A percentile compares a stretch with the other conserved stretches of the same genome.
Conservation (phyloP, 2,329 filamentous ascomycete genomes). For the Cercospora beticola region DNA sequence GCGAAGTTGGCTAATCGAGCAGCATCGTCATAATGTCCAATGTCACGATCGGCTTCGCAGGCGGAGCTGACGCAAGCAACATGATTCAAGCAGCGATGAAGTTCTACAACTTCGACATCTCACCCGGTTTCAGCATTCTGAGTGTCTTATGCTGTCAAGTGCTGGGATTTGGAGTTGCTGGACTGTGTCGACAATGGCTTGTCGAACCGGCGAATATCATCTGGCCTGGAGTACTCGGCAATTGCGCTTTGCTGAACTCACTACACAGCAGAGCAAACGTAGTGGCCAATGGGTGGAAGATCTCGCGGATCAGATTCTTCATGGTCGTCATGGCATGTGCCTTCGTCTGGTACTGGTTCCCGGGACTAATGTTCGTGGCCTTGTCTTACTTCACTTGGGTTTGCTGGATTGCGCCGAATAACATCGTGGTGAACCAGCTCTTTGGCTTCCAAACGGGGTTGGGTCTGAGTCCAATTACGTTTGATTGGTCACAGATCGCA, state of each 20-base stretch:
- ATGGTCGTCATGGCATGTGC: slow-evolving; percentile 68
- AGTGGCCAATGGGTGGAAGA: slow-evolving; percentile 62
- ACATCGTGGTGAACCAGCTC: slow-evolving; percentile 80
- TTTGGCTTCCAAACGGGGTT: slow-evolving; percentile 77
- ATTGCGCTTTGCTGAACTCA: slow-evolving; percentile 83
- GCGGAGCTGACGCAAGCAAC: slow-evolving; percentile 49
- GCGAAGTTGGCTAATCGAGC: not conserved
- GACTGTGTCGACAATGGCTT: slow-evolving; percentile 75
- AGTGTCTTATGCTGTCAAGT: slow-evolving; percentile 85
- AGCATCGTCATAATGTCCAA: slow-evolving; percentile 44
- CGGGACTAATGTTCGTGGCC: slow-evolving; percentile 77
- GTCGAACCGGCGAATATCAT: slow-evolving; percentile 87
- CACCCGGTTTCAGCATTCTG: slow-evolving; percentile 74
- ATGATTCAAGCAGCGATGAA: slow-evolving; percentile 85
- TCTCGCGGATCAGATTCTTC: slow-evolving; percentile 83
- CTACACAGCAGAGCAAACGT: slow-evolving; percentile 77
- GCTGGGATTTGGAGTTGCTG: slow-evolving; percentile 81
- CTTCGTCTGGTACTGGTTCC: slow-evolving; percentile 74
- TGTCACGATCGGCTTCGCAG: slow-evolving; percentile 54
- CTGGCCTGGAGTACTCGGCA: slow-evolving; percentile 86
- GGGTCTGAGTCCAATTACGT: slow-evolving; percentile 78
- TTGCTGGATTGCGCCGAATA: slow-evolving; percentile 85
- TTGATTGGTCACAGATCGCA: slow-evolving; percentile 88
- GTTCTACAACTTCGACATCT: slow-evolving; percentile 80
- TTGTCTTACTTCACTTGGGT: slow-evolving; percentile 86